A percentile compares a stretch with the other conserved stretches of the same genome.
Evolutionary conservation across 1,284 basidiomycete species (phyloP).

Genomic region (Trichosporon sp.): DNA sequence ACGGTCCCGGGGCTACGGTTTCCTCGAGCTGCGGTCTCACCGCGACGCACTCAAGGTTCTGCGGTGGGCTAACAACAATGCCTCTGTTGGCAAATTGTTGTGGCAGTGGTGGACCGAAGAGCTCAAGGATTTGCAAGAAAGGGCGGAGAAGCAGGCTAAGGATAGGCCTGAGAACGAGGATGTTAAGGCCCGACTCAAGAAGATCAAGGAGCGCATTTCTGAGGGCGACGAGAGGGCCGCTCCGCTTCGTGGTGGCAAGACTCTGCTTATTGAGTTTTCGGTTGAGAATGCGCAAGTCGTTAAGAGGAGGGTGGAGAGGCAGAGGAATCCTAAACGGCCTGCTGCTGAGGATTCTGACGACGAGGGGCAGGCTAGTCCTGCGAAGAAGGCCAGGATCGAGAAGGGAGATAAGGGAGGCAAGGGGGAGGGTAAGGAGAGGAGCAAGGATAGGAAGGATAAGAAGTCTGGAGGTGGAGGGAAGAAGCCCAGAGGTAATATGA

Average conservation of each 20-base stretch:
- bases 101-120: constrained; percentile 79
- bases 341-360: constrained; percentile 11
- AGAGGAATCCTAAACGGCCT: background rate
- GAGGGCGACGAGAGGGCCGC: constrained; percentile 35
- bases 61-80: constrained; percentile 90
- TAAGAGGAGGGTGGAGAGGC: constrained; percentile 10
- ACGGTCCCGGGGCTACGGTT: constrained; percentile 88
- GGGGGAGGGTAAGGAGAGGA: constrained; percentile 5
- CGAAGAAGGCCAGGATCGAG: constrained; percentile 8
- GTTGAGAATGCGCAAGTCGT: constrained; percentile 83
- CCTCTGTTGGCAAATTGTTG: constrained; percentile 60
- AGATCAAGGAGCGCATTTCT: constrained; percentile 34
- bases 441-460: background rate
- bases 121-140: constrained; percentile 62
- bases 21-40: constrained; percentile 83
- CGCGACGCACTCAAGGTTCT: constrained; percentile 84
- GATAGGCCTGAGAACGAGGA: constrained; percentile 45
- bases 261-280: constrained; percentile 82
- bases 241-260: constrained; percentile 53
- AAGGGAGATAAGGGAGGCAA: constrained; percentile 32
- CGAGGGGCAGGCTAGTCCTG: background rate
- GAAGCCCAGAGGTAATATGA: background rate
- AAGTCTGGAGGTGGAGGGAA: background rate
- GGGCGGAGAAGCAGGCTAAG: constrained; percentile 55
- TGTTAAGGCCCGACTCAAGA: constrained; percentile 50